Conservation (phyloP, 768 basidiomycete genomes). For the Basidioascus undulatus region DNA sequence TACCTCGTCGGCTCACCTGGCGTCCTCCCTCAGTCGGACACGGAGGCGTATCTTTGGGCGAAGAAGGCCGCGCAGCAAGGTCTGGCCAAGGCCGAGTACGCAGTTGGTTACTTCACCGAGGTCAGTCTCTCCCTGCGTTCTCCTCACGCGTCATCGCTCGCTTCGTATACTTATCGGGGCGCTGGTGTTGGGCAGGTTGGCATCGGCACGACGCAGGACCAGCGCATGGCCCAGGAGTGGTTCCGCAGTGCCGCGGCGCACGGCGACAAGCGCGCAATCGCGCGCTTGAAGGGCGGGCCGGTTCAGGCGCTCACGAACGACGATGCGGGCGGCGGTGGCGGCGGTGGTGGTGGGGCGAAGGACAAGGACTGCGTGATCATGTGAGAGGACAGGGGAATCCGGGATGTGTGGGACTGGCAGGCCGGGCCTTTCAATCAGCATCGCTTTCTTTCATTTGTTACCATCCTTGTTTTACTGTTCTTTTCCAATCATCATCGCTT, state of each 20-base stretch:
- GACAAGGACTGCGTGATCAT: slow-evolving; percentile 73
- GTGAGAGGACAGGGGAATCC: too few species aligned
- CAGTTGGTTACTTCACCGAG: slow-evolving; percentile 90
- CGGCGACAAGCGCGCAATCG: slow-evolving; percentile 78
- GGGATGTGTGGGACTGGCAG: too few species aligned
- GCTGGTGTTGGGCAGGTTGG: too few species aligned
- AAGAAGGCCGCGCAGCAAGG: slow-evolving; percentile 82
- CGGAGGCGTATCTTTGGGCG: slow-evolving; percentile 93
- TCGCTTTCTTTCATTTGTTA: too few species aligned
- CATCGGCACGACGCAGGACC: slow-evolving; percentile 47
- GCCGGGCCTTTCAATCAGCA: too few species aligned
- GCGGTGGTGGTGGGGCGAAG: slow-evolving; percentile 23
- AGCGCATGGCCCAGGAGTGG: slow-evolving; percentile 46
- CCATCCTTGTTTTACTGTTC: too few species aligned
- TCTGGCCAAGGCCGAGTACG: slow-evolving; percentile 88
- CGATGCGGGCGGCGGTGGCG: slow-evolving; percentile 1
- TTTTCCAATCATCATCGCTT: too few species aligned
- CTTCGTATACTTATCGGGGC: not conserved
- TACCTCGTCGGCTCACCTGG: slow-evolving; percentile 96
- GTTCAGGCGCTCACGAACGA: slow-evolving; percentile 12
- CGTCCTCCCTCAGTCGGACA: slow-evolving; percentile 91
- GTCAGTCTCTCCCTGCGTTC: slow-evolving; percentile 13
- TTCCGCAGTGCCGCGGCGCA: slow-evolving; percentile 77
- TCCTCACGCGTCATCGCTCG: not conserved
- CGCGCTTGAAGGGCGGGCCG: slow-evolving; percentile 41